phyloP scores from a whole-genome alignment of 257 asterid genomes.

The Solanum bulbocastanum region DNA sequence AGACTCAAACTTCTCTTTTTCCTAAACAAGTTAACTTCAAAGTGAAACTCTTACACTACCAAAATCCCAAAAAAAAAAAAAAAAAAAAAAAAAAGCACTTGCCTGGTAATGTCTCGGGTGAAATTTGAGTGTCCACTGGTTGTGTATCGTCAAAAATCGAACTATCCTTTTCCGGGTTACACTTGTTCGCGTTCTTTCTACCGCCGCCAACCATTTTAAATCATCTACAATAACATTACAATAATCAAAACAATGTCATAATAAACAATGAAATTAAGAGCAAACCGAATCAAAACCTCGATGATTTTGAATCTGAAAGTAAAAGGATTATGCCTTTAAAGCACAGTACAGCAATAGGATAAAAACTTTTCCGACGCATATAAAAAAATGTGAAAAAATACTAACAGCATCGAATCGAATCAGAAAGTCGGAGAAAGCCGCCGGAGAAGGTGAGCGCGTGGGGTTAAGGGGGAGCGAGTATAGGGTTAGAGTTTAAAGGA shows the following conservation, averaged over 20 bases:
- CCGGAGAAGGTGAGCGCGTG: background rate
- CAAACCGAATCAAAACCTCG: background rate
- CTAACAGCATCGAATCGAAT: background rate
- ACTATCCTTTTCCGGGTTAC: slow-evolving; percentile 9
- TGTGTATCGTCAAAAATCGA: slow-evolving; percentile 25
- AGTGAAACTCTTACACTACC: background rate
- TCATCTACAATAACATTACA: slow-evolving; percentile 17
- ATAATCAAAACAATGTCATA: background rate
- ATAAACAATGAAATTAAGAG: background rate
- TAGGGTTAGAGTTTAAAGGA: slow-evolving; percentile 13
- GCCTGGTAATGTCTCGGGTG: slow-evolving; percentile 22
- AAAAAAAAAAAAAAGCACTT: background rate
- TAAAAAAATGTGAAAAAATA: background rate
- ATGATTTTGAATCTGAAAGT: background rate
- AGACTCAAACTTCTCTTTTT: background rate
- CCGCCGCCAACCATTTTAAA: slow-evolving; percentile 24
- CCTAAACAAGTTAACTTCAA: background rate
- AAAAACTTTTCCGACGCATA: background rate
- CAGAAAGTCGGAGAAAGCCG: background rate
- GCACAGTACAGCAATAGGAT: background rate
- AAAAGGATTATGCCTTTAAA: background rate
- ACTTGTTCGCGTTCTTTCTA: slow-evolving; percentile 6
- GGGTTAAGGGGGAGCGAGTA: background rate
- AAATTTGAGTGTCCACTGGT: slow-evolving; percentile 27
- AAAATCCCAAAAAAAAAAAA: background rate